A percentile compares a stretch with the other conserved stretches of the same genome.
Conservation (phyloP, 2,329 filamentous ascomycete species). For the Paracorniculantispora psalliotae region DNA sequence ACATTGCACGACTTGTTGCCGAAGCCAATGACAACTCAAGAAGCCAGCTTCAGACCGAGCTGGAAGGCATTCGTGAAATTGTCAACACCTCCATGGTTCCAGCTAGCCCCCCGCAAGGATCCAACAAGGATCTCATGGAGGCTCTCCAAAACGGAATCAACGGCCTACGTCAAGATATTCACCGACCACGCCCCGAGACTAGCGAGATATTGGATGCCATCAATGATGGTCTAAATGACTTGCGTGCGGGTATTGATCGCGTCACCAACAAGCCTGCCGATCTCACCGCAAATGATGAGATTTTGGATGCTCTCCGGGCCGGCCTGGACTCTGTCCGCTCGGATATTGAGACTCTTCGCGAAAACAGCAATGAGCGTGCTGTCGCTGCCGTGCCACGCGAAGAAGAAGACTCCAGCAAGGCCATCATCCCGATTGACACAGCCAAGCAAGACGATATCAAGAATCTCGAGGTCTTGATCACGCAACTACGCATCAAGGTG, state of each 20-base stretch:
- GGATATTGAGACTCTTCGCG: conserved; percentile 71
- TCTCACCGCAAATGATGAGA: conserved; percentile 81
- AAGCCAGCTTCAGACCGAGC: conserved; percentile 73
- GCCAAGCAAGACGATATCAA: conserved; percentile 72
- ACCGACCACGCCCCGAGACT: conserved; percentile 62
- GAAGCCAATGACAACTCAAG: conserved; percentile 47
- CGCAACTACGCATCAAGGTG: conserved; percentile 77
- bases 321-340: conserved; percentile 68
- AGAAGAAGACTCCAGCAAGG: conserved; percentile 21
- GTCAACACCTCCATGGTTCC: conserved; percentile 67
- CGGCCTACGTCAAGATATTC: conserved; percentile 69
- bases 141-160: conserved; percentile 69
- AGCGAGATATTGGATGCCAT: conserved; percentile 86
- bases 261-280: conserved; percentile 75
- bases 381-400: conserved; percentile 34
- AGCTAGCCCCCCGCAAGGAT: conserved; percentile 42
- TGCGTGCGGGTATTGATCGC: conserved; percentile 72
- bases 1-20: conserved; percentile 59
- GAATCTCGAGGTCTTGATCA: conserved; percentile 77
- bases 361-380: conserved; percentile 42
- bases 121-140: conserved; percentile 63
- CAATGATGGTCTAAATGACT: conserved; percentile 76
- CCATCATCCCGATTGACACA: conserved; percentile 39
- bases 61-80: conserved; percentile 74
- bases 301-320: conserved; percentile 80